A percentile compares a stretch with the other conserved stretches of the same genome.
phyloP scores from a whole-genome alignment of 148 eudicot species.

The Nepenthes mirabilis region DNA sequence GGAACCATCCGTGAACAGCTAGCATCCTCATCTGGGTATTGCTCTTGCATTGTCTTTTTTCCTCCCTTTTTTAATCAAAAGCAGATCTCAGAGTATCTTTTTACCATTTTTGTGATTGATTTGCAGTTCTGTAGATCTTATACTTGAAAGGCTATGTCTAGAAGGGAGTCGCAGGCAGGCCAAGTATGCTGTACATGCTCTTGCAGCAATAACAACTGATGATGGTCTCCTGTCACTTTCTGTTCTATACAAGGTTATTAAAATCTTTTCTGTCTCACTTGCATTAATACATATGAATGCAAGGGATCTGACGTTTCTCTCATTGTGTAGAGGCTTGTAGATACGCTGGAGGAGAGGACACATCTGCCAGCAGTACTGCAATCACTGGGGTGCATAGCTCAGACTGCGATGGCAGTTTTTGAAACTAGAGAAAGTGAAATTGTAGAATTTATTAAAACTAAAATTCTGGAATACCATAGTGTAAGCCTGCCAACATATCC shows the following conservation, averaged over 20 bases:
- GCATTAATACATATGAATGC: background rate
- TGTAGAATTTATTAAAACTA: conserved; percentile 50
- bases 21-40: conserved; percentile 77
- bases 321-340: conserved; percentile 79
- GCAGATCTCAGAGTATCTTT: background rate
- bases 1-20: conserved; percentile 84
- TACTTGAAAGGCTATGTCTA: conserved; percentile 78
- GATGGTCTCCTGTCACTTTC: conserved; percentile 91
- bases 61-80: conserved; percentile 1
- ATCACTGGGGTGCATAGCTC: conserved; percentile 94
- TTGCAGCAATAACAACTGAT: conserved; percentile 93
- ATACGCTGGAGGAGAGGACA: conserved; percentile 75
- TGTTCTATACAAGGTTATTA: conserved; percentile 79
- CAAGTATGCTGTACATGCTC: conserved; percentile 95
- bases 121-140: conserved; percentile 85
- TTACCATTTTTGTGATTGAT: conserved; percentile 3
- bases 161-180: conserved; percentile 98
- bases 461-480: conserved; percentile 50
- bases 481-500: conserved; percentile 31
- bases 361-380: conserved; percentile 89
- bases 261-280: conserved; percentile 1
- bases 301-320: conserved; percentile 1
- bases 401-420: conserved; percentile 92
- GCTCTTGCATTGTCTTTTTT: background rate
- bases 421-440: conserved; percentile 91